Conservation (phyloP, 2,329 filamentous ascomycete genomes). For the Fusarium chuoi region DNA sequence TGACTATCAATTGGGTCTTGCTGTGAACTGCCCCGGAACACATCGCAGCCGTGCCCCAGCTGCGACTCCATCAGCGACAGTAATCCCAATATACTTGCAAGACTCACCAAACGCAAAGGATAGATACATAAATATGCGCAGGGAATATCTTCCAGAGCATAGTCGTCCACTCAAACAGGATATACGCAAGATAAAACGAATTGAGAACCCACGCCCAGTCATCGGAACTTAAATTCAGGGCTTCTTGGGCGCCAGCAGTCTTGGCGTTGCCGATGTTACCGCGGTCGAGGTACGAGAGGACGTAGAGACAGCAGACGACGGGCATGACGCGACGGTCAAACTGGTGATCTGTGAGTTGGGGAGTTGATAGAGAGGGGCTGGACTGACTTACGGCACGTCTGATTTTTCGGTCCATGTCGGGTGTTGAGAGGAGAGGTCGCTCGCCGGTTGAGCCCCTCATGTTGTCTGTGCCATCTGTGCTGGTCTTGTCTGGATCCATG, state of each 20-base stretch:
- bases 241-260: slow-evolving; percentile 27
- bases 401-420: neutral
- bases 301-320: slow-evolving; percentile 33
- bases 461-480: neutral
- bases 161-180: slow-evolving; percentile 34
- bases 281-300: slow-evolving; percentile 34
- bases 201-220: slow-evolving; percentile 39
- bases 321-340: slow-evolving; percentile 32
- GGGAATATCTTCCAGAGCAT: slow-evolving; percentile 37
- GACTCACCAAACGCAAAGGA: slow-evolving; percentile 24
- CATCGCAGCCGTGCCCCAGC: slow-evolving; percentile 36
- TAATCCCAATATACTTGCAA: fast-evolving
- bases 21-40: slow-evolving; percentile 20
- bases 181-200: slow-evolving; percentile 34
- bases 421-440: neutral
- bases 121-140: slow-evolving; percentile 21
- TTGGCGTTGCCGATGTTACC: slow-evolving; percentile 40
- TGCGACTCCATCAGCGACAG: fast-evolving
- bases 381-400: neutral
- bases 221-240: neutral
- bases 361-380: no score
- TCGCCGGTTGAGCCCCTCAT: neutral
- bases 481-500: neutral
- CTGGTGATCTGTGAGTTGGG: neutral
- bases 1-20: slow-evolving; percentile 12